Evolutionary conservation across 139 green algal species (phyloP), one percentile per base, ranked within the genome.

Genomic region (Tetraselmis chui): DNA sequence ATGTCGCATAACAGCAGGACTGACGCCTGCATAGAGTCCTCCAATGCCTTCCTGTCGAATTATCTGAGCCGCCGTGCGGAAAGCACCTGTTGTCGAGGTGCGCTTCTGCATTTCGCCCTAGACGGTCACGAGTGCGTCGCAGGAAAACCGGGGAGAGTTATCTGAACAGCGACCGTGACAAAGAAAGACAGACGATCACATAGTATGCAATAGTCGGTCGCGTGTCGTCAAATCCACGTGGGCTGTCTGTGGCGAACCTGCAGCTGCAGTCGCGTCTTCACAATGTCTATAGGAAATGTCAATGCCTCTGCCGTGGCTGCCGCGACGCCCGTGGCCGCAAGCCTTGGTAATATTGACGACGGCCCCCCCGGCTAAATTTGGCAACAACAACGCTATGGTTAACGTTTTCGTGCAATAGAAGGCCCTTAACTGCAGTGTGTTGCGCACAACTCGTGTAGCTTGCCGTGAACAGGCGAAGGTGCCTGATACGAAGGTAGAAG

Each of bases 201-300:
- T 1, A 28, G 1, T 1, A 25, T 28, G 30, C 32, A 1, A 1
- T 76, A 31, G 78, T 27, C 26, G 45, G 26, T 81, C 27, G 2
- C 28, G 45, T n/a, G 29, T 45, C 27, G 28, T 76, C 0, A 18
- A 25, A 31, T 0, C 5, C 1, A 29, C 2, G 0, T 26, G 27
- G 28, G 28, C 30, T 1, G 30, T 59, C 76, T 11, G n/a, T n/a
- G n/a, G n/a, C 75, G 0, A 23, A 84, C 88, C 58, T 91, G 84
- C 11, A 94, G 84, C 83, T 94, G 90, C 31, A 94, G 77, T 25
- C 90, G 31, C 0, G 90, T 94, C 80, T 94, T 94, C 0, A 93
- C 28, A 0, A 90, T 59, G 78, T 94, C 90, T 0, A 94, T 79
- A 0, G 90, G 90, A 59, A 88, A 94, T 28, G 90, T 94, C 18